Conservation (phyloP, 2,329 filamentous ascomycete genomes). For the Fusarium sp. region DNA sequence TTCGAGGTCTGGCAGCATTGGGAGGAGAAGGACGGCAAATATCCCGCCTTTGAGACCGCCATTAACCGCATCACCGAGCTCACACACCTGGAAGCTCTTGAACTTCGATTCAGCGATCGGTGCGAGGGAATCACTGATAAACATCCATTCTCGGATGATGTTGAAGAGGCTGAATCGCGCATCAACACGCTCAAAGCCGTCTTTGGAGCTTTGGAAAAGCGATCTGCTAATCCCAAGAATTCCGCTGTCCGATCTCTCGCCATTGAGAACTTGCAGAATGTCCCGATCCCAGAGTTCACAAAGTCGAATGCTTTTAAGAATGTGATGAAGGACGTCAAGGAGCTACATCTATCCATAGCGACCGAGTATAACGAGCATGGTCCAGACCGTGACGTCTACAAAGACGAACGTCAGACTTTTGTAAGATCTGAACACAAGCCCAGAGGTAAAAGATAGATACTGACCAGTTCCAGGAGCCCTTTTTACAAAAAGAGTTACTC, state of each 20-base stretch:
- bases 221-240: neutral
- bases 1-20: neutral
- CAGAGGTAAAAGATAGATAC: neutral
- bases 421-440: neutral
- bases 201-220: neutral
- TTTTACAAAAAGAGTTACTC: neutral
- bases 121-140: neutral
- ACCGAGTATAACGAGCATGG: neutral
- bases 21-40: neutral
- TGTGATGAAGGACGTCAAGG: neutral
- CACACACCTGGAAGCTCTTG: neutral
- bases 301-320: neutral
- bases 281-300: neutral
- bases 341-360: neutral
- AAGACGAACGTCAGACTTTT: neutral
- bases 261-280: constrained; percentile 3
- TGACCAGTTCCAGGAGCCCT: neutral
- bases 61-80: constrained; percentile 3
- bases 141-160: neutral
- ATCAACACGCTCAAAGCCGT: neutral
- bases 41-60: neutral
- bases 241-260: neutral
- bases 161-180: neutral
- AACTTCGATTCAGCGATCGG: neutral
- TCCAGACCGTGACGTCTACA: neutral